Base-by-base conservation (phyloP, 306 rosid genomes). In the Luffa aegyptiaca region DNA sequence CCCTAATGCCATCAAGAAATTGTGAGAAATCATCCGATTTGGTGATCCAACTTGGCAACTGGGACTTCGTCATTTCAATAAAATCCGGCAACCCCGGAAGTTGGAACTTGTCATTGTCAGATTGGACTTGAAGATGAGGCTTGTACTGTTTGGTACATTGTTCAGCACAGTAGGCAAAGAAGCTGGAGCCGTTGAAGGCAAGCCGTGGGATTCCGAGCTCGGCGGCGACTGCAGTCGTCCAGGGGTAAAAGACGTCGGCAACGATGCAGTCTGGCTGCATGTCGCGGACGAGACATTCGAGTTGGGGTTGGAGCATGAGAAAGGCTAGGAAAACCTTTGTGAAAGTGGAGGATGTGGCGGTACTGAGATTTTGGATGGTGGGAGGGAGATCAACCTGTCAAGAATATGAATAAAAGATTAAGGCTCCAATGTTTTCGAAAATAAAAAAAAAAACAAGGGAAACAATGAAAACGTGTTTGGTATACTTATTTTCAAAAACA, bases 111-210 rank as follows among this genome's bases (percentile, higher is more conserved):
- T 41, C 51, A 18, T 8, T 10, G 33, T 68, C 46, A 8, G 33
- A 68, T 37, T 68, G 13, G 5, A 68, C 74, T 68, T 68, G 33
- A 68, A 37, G 48, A 68, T 68, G 74, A 39, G 74, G 74, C 74
- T 68, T n/a, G 8, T 68, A 10, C 1, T 17, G 14, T 3, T 41
- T 39, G 2, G 41, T 41, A 68, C 51, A 68, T 39, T 68, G 16
- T 39, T 68, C 51, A 4, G 14, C 74, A 41, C 74, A 68, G 3
- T 37, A n/a, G 3, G 49, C 16, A 13, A 68, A 68, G 35, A 41
- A 68, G 49, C 74, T 39, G 0, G 74, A 68, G 0, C 74, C 74
- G 33, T 41, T 44, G 51, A 68, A 68, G 31, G 16, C 20, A 8
- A 68, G 74, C 35, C 74, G 45, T 8, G 52, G 52, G 45, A 68